A percentile compares a stretch with the other conserved stretches of the same genome.
Evolutionary conservation across 2,329 filamentous ascomycete species (phyloP).

Genomic region (Podosphaera fusca): DNA sequence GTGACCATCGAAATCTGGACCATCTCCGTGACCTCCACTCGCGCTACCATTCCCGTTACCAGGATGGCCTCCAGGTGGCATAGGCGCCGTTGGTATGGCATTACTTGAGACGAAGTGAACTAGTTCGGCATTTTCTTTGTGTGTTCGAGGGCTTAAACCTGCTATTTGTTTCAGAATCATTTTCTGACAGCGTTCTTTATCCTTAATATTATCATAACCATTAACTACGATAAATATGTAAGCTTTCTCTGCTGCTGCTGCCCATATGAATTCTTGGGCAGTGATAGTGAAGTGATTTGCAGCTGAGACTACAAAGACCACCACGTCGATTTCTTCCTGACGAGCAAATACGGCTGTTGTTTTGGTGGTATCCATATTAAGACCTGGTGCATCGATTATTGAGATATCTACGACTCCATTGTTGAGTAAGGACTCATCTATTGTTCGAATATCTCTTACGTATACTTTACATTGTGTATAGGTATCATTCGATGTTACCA

Average conservation of each 20-base stretch:
- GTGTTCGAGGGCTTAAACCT: constrained; percentile 71
- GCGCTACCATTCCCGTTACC: constrained; percentile 22
- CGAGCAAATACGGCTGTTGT: constrained; percentile 92
- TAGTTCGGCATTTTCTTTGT: constrained; percentile 76
- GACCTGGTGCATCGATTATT: constrained; percentile 81
- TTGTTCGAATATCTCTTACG: constrained; percentile 66
- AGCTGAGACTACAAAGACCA: constrained; percentile 93
- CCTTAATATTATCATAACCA: constrained; percentile 79
- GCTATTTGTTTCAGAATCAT: constrained; percentile 80
- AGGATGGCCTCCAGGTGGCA: constrained; percentile 27
- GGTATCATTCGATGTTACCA: constrained; percentile 68
- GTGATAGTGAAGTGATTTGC: constrained; percentile 96
- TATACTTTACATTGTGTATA: constrained; percentile 97
- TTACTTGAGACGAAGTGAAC: constrained; percentile 98
- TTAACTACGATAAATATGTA: constrained; percentile 99
- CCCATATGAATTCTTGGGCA: constrained; percentile 93
- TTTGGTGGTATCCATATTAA: constrained; percentile 91
- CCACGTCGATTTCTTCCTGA: constrained; percentile 96
- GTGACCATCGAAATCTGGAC: constrained; percentile 24
- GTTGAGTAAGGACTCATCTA: constrained; percentile 85
- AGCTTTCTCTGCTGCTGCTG: constrained; percentile 85
- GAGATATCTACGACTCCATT: constrained; percentile 97
- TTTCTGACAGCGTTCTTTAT: constrained; percentile 76
- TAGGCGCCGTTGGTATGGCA: constrained; percentile 51
- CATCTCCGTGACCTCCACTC: constrained; percentile 27